phyloP scores from a whole-genome alignment of 1,284 basidiomycete species.

The Pisolithus thermaeus region DNA sequence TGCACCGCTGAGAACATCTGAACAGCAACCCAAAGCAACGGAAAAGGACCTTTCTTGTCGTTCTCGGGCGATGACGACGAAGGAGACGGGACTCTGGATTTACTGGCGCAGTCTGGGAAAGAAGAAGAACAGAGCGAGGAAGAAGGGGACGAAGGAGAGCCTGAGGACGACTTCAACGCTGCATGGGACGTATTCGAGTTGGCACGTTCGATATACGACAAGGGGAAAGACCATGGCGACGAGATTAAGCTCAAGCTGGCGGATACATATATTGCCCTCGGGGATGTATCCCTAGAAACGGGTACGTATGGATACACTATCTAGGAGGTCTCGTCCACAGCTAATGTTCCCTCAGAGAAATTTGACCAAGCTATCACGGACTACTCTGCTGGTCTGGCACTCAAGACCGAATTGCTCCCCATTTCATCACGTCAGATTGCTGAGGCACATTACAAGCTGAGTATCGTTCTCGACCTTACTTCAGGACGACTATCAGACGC shows the following conservation, averaged over 20 bases:
- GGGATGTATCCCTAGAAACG: slow-evolving; percentile 86
- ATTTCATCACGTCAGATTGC: slow-evolving; percentile 81
- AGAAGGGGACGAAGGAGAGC: slow-evolving; percentile 62
- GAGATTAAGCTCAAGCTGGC: slow-evolving; percentile 69
- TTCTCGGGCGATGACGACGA: slow-evolving; percentile 72
- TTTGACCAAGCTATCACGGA: slow-evolving; percentile 87
- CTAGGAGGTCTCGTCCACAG: neutral
- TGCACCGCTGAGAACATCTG: neutral
- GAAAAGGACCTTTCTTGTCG: slow-evolving; percentile 56
- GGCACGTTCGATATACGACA: slow-evolving; percentile 77
- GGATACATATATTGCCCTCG: slow-evolving; percentile 79
- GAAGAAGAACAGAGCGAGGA: slow-evolving; percentile 43
- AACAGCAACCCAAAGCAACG: slow-evolving; percentile 17
- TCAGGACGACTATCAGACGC: slow-evolving; percentile 75
- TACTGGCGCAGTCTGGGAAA: slow-evolving; percentile 52
- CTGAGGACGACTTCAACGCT: slow-evolving; percentile 91
- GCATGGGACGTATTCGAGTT: slow-evolving; percentile 92
- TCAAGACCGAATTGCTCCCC: slow-evolving; percentile 71
- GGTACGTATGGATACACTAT: slow-evolving; percentile 37
- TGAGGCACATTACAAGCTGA: slow-evolving; percentile 85
- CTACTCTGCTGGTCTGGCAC: slow-evolving; percentile 65
- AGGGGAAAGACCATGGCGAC: slow-evolving; percentile 53
- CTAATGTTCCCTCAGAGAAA: slow-evolving; percentile 57
- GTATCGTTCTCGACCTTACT: slow-evolving; percentile 83
- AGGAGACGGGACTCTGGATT: slow-evolving; percentile 48